Percentiles rank a stretch among this genome's conserved stretches.
Conservation (phyloP, 169 alveolate genomes). For the Plasmodium knowlesi region DNA sequence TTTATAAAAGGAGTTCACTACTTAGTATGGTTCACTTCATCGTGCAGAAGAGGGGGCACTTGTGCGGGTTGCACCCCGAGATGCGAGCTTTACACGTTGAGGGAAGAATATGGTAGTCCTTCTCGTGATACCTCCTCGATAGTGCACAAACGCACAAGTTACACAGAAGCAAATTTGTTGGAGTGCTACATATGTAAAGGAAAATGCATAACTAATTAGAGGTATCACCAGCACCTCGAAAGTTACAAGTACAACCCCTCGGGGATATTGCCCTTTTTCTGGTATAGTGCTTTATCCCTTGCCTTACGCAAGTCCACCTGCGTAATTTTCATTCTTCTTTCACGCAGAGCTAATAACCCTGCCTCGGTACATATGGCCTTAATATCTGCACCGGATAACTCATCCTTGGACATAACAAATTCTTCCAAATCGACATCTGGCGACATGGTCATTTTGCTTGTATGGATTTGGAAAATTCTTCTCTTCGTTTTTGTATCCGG, state of each 20-base stretch:
- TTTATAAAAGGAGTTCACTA: neutral
- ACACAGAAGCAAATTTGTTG: neutral
- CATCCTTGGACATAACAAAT: constrained; percentile 99
- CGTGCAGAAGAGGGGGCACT: neutral
- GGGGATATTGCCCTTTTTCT: constrained; percentile 98
- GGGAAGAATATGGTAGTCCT: neutral
- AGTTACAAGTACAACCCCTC: constrained; percentile 94
- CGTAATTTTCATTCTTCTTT: constrained; percentile 98
- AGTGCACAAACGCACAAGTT: neutral
- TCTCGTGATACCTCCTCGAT: neutral
- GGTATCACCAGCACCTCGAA: neutral
- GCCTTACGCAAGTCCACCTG: constrained; percentile 97
- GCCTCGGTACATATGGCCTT: constrained; percentile 99
- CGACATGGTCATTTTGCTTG: constrained; percentile 97
- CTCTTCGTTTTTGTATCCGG: constrained; percentile 98
- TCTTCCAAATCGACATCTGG: constrained; percentile 99
- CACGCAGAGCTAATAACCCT: constrained; percentile 99
- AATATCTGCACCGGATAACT: constrained; percentile 99
- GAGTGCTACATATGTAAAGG: neutral
- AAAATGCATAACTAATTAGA: neutral
- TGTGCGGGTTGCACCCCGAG: neutral
- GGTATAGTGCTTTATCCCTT: constrained; percentile 98
- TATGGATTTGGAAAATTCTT: constrained; percentile 97
- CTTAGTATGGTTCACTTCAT: neutral
- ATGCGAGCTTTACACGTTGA: neutral